Base-by-base conservation (phyloP, 176 grass and related monocot genomes). In the Triticum monococcum region DNA sequence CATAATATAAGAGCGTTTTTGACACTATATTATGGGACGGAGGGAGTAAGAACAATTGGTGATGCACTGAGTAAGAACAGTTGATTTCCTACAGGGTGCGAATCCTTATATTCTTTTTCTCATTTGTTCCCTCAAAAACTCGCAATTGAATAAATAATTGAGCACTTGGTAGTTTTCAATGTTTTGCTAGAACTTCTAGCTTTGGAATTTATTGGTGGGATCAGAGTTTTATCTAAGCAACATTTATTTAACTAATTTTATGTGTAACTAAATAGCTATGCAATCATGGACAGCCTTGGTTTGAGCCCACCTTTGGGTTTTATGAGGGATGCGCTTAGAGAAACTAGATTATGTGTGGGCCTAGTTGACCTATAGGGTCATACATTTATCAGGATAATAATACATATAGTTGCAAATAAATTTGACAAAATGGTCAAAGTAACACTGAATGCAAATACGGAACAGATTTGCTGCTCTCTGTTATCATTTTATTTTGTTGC, bases 381-480 rank as follows among this genome's bases (percentile, higher is more conserved):
- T 23, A 24, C 20, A 32, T 68, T 45, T 52, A 68, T 46, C 6
- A 8, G 62, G 40, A 50, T 67, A 81, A 81, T n/a, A 52, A 17
- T 52, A 52, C 14, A 16, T 73, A 73, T 46, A 74, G 24, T 74
- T 48, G 40, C 12, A 14, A 75, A 75, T 26, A 41, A 30, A 28
- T 54, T 54, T 76, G 73, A 76, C 16, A 73, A 45, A 67, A 48
- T 67, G 35, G 16, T 82, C 22, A 70, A 64, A 72, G 72, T 75
- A 74, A 17, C 31, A 37, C 18, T 69, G n/a, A 54, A 64, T 16
- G 9, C 61, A 73, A 64, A 80, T 64, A 28, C 10, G 56, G 13
- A 59, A 64, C 12, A 17, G 7, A 66, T 75, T 40, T 60, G 26
- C 28, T 63, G 56, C 43, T 31, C 9, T 28, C 22, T 40, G 8